Evolutionary conservation across 2,329 filamentous ascomycete species (phyloP).

Genomic region (Cladophialophora exuberans): DNA sequence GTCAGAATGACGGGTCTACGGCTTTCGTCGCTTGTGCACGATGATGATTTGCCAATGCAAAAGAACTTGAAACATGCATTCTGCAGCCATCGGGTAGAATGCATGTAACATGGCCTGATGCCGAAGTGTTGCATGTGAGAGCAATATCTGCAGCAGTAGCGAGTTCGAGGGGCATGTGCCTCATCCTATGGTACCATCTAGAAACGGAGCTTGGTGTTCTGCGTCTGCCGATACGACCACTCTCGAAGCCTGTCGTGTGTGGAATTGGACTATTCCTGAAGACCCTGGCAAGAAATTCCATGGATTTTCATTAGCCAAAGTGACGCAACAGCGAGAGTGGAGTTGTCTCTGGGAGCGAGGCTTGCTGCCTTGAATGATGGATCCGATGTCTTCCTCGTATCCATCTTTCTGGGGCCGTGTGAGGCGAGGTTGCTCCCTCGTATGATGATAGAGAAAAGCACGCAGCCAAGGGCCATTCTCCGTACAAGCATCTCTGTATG

Average conservation of each 20-base stretch:
- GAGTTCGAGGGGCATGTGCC: slow-evolving; percentile 17
- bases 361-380: slow-evolving; percentile 7
- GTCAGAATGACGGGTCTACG: slow-evolving; percentile 13
- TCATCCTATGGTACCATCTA: slow-evolving; percentile 14
- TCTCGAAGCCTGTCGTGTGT: slow-evolving; percentile 2
- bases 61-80: slow-evolving; percentile 22
- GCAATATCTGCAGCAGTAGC: not conserved
- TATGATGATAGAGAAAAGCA: too few species aligned
- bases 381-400: too few species aligned
- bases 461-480: not conserved
- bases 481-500: slow-evolving; percentile 6
- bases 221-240: too few species aligned
- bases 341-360: slow-evolving; percentile 8
- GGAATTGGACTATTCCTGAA: not conserved
- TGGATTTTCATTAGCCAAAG: not conserved
- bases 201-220: slow-evolving; percentile 1
- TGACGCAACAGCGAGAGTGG: slow-evolving; percentile 26
- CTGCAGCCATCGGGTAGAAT: slow-evolving; percentile 13
- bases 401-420: slow-evolving; percentile 19
- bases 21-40: slow-evolving; percentile 2
- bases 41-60: slow-evolving; percentile 3
- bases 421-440: slow-evolving; percentile 11
- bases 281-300: not conserved
- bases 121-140: slow-evolving; percentile 24
- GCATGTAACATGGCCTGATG: slow-evolving; percentile 18